These are phyloP conservation scores for Urochloa ruziziensis DNA, from an alignment of 176 grass and related monocot species.

Conservation along the genomic window DNA sequence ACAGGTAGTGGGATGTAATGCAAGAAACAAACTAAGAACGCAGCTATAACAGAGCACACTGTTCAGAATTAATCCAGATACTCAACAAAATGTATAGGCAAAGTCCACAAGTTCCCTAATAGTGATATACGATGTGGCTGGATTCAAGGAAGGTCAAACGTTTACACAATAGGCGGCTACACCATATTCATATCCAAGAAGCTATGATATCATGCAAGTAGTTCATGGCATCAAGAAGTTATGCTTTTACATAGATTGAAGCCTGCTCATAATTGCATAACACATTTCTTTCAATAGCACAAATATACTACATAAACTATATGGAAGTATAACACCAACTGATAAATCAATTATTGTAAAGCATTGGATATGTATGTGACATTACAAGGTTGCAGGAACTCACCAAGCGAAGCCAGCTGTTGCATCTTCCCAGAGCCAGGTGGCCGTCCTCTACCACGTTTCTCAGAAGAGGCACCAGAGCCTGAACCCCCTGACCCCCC, in stretches of 20 bases:
- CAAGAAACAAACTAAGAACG: not conserved
- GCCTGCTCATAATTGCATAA: not conserved
- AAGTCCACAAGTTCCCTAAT: not conserved
- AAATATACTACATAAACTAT: not conserved
- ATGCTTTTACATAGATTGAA: not conserved
- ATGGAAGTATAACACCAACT: not conserved
- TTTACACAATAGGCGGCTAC: not conserved
- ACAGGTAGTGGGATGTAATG: not conserved
- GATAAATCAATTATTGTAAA: not conserved
- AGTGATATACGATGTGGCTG: not conserved
- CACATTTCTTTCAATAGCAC: not conserved
- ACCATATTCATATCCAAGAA: not conserved
- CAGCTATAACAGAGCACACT: not conserved
- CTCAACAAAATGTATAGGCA: not conserved
- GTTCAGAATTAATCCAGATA: slow-evolving; percentile 14
- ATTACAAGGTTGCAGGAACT: slow-evolving; percentile 23
- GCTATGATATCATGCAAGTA: not conserved
- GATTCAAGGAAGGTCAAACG: not conserved
- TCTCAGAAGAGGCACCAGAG: slow-evolving; percentile 46
- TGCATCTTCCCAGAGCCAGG: slow-evolving; percentile 88
- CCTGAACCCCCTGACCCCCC: slow-evolving; percentile 43
- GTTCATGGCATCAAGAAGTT: not conserved
- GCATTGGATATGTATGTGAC: not conserved
- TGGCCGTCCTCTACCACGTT: slow-evolving; percentile 71
- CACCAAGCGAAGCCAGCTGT: slow-evolving; percentile 77